These are phyloP conservation scores for Parietaria judaica DNA, from an alignment of 306 rosid genomes.

Conservation along the genomic window DNA sequence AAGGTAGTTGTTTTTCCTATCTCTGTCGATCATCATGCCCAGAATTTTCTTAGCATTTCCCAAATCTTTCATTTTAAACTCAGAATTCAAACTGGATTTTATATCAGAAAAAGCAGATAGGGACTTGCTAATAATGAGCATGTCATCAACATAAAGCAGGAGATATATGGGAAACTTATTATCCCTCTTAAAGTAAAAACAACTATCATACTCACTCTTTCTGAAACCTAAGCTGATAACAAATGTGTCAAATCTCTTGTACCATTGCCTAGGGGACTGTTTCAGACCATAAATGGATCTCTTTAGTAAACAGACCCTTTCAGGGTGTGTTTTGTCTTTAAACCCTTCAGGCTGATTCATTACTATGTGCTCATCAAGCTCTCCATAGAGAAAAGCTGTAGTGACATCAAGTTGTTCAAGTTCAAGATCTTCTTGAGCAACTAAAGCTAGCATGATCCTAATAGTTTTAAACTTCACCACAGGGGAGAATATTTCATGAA, in stretches of 20 bases:
- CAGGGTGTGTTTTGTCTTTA: too few relatives aligned
- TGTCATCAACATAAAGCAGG: background rate
- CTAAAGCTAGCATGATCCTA: too few relatives aligned
- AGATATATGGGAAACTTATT: background rate
- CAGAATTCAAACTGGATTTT: background rate
- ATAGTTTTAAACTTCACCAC: too few relatives aligned
- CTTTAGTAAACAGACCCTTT: background rate
- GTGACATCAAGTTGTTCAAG: too few relatives aligned
- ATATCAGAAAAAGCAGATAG: too few relatives aligned
- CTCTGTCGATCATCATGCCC: too few relatives aligned
- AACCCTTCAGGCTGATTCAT: too few relatives aligned
- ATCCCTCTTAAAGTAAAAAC: background rate
- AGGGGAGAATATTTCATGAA: too few relatives aligned
- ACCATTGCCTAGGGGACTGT: background rate
- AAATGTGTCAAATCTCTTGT: background rate
- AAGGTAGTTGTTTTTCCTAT: background rate
- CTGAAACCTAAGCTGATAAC: background rate
- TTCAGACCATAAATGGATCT: background rate
- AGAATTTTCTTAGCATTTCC: too few relatives aligned
- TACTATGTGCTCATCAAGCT: too few relatives aligned
- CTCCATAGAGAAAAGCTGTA: too few relatives aligned
- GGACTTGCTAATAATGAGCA: background rate
- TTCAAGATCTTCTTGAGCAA: too few relatives aligned
- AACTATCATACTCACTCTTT: background rate
- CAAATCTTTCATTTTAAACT: background rate